Percentiles rank a stretch among this genome's conserved stretches.
Evolutionary conservation across 345 rosid genomes (phyloP).

Genomic region (Diplotaxis tenuifolia): DNA sequence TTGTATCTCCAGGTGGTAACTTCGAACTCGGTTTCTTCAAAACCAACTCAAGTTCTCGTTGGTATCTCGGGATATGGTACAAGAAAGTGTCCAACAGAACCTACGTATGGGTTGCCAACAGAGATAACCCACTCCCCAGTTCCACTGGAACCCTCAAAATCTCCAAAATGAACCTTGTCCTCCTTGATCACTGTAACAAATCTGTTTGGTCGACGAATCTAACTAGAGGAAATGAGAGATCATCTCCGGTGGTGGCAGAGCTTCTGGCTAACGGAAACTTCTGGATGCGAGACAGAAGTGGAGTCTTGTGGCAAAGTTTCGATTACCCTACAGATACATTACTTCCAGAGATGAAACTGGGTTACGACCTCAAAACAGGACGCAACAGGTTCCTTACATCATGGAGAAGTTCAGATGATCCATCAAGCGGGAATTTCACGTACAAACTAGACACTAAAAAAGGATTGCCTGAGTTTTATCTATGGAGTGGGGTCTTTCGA

Average conservation of each 20-base stretch:
- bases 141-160: neutral
- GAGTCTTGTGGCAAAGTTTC: neutral
- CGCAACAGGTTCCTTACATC: neutral
- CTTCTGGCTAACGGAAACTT: neutral
- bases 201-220: neutral
- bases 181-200: neutral
- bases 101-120: no score
- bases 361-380: neutral
- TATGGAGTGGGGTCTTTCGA: neutral
- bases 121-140: neutral
- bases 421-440: neutral
- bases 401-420: neutral
- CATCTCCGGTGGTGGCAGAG: neutral
- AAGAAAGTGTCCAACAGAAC: no score
- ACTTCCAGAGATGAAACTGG: neutral
- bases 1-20: no score
- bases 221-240: neutral
- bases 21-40: no score
- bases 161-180: neutral
- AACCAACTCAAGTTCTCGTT: no score
- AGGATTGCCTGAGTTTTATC: neutral
- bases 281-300: neutral
- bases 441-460: neutral
- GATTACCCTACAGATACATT: neutral
- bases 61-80: neutral